Evolutionary conservation across 2,329 filamentous ascomycete genomes (phyloP).

Genomic region (Triangularia verruculosa): DNA sequence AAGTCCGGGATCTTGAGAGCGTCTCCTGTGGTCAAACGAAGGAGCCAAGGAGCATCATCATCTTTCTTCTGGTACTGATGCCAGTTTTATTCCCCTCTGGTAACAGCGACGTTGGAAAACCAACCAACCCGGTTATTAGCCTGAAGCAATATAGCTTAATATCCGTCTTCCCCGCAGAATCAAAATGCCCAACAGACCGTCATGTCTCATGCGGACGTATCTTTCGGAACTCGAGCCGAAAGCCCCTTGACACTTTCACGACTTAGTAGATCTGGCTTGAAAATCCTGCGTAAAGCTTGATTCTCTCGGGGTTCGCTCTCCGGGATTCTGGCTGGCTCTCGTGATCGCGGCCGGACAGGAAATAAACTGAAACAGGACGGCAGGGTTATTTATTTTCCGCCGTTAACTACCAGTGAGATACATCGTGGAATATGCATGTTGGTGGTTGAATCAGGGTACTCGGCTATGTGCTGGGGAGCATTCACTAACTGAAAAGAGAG

Average conservation of each 20-base stretch:
- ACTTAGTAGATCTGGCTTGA: background rate
- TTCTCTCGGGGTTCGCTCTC: background rate
- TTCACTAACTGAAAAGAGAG: no score
- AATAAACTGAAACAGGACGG: no score
- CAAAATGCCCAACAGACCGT: background rate
- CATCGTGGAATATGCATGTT: no score
- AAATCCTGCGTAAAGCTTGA: background rate
- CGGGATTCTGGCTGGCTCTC: no score
- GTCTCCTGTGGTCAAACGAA: background rate
- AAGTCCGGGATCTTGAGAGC: background rate
- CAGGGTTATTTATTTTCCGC: no score
- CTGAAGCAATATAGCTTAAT: background rate
- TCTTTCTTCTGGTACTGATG: background rate
- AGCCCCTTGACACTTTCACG: background rate
- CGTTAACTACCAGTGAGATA: no score
- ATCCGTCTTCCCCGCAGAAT: background rate
- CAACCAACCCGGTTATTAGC: background rate
- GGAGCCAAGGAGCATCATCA: background rate
- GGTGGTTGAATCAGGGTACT: no score
- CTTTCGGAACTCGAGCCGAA: background rate
- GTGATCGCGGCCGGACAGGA: no score
- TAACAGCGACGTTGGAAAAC: background rate
- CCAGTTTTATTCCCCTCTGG: background rate
- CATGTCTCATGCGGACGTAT: background rate
- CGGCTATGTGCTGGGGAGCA: no score